phyloP scores from a whole-genome alignment of 1,139 yeast genomes.

The Kodamaea ohmeri region DNA sequence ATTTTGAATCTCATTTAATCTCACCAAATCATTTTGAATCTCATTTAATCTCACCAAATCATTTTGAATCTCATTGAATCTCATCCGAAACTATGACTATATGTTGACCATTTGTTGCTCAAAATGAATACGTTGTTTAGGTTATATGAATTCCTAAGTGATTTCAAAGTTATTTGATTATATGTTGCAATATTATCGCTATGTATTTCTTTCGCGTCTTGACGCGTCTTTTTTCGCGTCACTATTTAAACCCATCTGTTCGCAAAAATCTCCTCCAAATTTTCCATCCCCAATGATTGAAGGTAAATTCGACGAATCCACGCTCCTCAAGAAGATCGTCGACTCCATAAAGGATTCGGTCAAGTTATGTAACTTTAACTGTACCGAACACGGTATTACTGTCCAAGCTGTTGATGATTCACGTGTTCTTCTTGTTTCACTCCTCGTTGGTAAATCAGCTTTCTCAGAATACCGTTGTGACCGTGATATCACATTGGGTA shows the following conservation, averaged over 20 bases:
- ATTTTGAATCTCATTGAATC: too few relatives aligned
- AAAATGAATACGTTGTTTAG: too few relatives aligned
- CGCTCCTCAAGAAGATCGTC: conserved; percentile 84
- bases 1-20: too few relatives aligned
- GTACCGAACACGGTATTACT: conserved; percentile 90
- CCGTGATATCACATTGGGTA: conserved; percentile 87
- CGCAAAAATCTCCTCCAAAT: neutral
- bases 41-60: too few relatives aligned
- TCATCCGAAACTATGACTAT: too few relatives aligned
- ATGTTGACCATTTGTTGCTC: too few relatives aligned
- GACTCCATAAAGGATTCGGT: conserved; percentile 94
- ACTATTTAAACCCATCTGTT: neutral
- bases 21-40: too few relatives aligned
- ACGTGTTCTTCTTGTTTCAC: conserved; percentile 86
- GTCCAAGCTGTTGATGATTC: conserved; percentile 98
- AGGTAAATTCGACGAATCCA: conserved; percentile 94
- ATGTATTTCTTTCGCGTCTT: neutral
- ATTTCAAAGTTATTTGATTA: too few relatives aligned
- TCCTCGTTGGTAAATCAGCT: conserved; percentile 86
- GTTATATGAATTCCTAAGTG: too few relatives aligned
- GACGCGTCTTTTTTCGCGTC: conserved; percentile 2
- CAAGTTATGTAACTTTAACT: conserved; percentile 91
- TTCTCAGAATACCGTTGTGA: conserved; percentile 94
- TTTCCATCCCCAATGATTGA: conserved; percentile 64
- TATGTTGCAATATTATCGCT: neutral